phyloP scores from a whole-genome alignment of 2,329 filamentous ascomycete genomes.

The Penicillium sp. region DNA sequence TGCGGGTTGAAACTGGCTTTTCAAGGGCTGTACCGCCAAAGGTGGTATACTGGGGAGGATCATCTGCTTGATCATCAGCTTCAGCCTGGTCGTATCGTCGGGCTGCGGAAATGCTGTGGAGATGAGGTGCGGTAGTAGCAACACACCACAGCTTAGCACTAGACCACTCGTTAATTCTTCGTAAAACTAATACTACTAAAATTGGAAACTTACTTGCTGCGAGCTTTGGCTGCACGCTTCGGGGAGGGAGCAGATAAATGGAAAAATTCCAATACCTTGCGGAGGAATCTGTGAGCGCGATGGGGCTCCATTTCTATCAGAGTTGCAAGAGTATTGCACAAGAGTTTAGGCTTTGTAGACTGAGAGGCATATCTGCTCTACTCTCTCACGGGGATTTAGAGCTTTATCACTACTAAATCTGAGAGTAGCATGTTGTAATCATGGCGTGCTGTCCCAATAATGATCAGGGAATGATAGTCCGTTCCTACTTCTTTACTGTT shows the following conservation, averaged over 20 bases:
- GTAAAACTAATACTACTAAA: not conserved
- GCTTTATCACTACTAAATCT: not conserved
- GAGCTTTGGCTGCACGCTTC: not conserved
- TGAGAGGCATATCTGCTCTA: not conserved
- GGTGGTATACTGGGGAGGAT: not conserved
- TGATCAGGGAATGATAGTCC: not conserved
- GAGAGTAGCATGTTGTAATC: not conserved
- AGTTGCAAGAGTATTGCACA: not conserved
- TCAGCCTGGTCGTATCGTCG: not conserved
- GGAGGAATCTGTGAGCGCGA: constrained; percentile 2
- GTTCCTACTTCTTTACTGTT: not conserved
- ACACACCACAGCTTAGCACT: constrained; percentile 1
- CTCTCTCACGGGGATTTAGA: not conserved
- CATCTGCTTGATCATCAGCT: not conserved
- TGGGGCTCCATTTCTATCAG: constrained; percentile 1
- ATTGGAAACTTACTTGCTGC: not conserved
- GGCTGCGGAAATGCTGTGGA: not conserved
- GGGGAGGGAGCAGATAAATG: not conserved
- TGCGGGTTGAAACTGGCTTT: not conserved
- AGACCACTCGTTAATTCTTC: not conserved
- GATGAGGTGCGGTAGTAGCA: not conserved
- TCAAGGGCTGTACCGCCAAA: not conserved
- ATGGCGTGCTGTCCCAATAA: not conserved
- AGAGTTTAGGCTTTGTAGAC: not conserved
- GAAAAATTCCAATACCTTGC: constrained; percentile 10